phyloP scores from a whole-genome alignment of 2,329 filamentous ascomycete species.

The Cytospora paraplurivora region DNA sequence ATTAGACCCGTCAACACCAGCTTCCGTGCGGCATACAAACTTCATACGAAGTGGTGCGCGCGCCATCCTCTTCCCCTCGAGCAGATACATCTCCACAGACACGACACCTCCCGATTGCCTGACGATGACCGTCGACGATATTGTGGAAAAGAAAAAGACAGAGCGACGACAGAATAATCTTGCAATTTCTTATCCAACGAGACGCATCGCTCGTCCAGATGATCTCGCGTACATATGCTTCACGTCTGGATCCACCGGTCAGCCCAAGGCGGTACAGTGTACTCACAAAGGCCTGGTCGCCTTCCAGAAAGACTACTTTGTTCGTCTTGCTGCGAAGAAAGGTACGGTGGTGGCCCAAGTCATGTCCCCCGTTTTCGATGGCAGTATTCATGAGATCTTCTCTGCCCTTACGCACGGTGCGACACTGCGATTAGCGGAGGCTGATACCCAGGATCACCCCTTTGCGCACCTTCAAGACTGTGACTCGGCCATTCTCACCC shows the following conservation, averaged over 20 bases:
- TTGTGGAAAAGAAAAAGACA: too few relatives aligned
- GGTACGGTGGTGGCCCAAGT: constrained; percentile 42
- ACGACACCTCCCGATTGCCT: too few relatives aligned
- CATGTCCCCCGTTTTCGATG: constrained; percentile 48
- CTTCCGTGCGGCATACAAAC: too few relatives aligned
- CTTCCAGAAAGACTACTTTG: constrained; percentile 38
- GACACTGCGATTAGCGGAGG: constrained; percentile 39
- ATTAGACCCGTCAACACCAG: too few relatives aligned
- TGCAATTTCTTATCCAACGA: too few relatives aligned
- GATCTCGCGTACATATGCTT: too few relatives aligned
- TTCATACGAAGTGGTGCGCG: too few relatives aligned
- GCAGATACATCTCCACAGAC: too few relatives aligned
- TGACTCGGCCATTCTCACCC: constrained; percentile 42
- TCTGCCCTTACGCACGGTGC: constrained; percentile 43
- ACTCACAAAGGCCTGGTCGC: constrained; percentile 40
- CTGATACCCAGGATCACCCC: constrained; percentile 31
- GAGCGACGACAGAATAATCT: too few relatives aligned
- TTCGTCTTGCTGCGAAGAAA: constrained; percentile 39
- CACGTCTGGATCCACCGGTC: constrained; percentile 48
- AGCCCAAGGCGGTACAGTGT: constrained; percentile 45
- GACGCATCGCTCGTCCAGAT: too few relatives aligned
- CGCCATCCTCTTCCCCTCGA: too few relatives aligned
- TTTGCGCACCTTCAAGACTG: constrained; percentile 37
- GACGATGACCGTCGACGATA: too few relatives aligned
- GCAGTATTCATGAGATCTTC: constrained; percentile 45